phyloP scores from a whole-genome alignment of 352 stramenopile genomes.

The Pythium myriotylum region DNA sequence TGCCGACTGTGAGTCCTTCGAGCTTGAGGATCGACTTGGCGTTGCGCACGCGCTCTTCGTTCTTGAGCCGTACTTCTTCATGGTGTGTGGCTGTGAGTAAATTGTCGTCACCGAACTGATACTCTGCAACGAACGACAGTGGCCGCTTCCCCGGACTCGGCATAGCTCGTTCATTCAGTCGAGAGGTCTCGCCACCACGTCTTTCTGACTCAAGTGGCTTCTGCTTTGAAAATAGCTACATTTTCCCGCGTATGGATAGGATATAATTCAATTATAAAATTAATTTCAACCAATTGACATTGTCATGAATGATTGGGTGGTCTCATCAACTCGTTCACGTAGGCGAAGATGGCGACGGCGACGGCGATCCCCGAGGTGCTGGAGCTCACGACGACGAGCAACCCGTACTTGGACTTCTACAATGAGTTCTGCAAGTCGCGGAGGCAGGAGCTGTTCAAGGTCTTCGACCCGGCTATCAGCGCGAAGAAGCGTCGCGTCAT shows the following conservation, averaged over 20 bases:
- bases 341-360: slow-evolving; percentile 9
- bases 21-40: slow-evolving; percentile 44
- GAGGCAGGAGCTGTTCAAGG: slow-evolving; percentile 54
- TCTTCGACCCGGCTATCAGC: slow-evolving; percentile 76
- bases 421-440: slow-evolving; percentile 59
- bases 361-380: slow-evolving; percentile 31
- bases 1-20: slow-evolving; percentile 31
- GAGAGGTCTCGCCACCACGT: too few species aligned
- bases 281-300: slow-evolving; percentile 3
- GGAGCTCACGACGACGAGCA: slow-evolving; percentile 63
- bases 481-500: slow-evolving; percentile 69
- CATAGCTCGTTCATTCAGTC: too few species aligned
- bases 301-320: neutral
- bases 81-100: slow-evolving; percentile 52
- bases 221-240: slow-evolving; percentile 22
- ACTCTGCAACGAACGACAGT: slow-evolving; percentile 62
- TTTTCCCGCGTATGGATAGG: slow-evolving; percentile 1
- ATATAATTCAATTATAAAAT: neutral
- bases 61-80: slow-evolving; percentile 48
- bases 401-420: slow-evolving; percentile 86
- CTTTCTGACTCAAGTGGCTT: too few species aligned
- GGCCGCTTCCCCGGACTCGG: slow-evolving; percentile 44
- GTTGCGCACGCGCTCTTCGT: slow-evolving; percentile 49
- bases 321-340: neutral
- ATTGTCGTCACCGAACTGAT: slow-evolving; percentile 68